A percentile compares a stretch with the other conserved stretches of the same genome.
Evolutionary conservation across 2,329 filamentous ascomycete species (phyloP).

Genomic region (Apiospora arundinis): DNA sequence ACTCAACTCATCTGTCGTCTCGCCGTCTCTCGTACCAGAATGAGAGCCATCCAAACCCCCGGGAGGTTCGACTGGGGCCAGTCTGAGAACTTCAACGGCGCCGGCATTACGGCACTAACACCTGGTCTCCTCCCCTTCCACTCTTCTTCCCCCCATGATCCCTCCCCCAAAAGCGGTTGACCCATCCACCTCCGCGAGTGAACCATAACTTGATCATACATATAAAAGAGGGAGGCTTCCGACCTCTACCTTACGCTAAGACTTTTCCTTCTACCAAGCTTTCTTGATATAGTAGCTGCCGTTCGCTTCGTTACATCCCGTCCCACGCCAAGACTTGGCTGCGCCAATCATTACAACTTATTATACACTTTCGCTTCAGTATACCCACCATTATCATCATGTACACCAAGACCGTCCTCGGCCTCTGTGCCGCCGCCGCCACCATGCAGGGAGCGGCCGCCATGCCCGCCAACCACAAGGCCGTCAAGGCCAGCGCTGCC

Average conservation of each 20-base stretch:
- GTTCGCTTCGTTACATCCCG: constrained; percentile 8
- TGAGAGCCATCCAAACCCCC: background rate
- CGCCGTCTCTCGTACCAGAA: background rate
- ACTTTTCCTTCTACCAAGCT: background rate
- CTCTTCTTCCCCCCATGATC: background rate
- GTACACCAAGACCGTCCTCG: constrained; percentile 14
- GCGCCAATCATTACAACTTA: background rate
- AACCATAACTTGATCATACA: background rate
- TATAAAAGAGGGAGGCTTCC: background rate
- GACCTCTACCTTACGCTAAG: background rate
- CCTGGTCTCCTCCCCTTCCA: background rate
- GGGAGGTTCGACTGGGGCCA: background rate
- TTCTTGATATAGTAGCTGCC: constrained; percentile 1
- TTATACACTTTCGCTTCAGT: background rate
- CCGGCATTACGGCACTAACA: background rate
- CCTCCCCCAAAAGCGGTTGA: background rate
- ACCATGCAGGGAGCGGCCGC: background rate
- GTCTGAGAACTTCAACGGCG: background rate
- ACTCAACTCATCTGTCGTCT: background rate
- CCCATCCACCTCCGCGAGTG: background rate
- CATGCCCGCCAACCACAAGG: constrained; percentile 2
- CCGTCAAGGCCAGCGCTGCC: background rate
- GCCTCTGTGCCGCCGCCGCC: constrained; percentile 20
- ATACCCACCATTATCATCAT: background rate
- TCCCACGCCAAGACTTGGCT: constrained; percentile 12